Evolutionary conservation across 306 rosid genomes (phyloP).

Genomic region (Cicer bijugum): DNA sequence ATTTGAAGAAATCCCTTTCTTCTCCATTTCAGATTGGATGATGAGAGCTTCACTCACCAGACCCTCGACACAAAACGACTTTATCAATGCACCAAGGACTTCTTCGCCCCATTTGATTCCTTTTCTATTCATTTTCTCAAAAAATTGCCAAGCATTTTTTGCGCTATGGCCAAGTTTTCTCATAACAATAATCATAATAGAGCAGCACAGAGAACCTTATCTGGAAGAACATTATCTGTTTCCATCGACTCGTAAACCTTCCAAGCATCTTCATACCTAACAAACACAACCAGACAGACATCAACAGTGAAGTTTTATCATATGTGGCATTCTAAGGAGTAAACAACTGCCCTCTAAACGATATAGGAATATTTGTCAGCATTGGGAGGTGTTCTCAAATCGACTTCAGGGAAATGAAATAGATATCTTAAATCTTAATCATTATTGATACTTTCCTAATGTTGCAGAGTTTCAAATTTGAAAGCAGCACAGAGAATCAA

Average conservation of each 20-base stretch:
- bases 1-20: slow-evolving; percentile 65
- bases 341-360: background rate
- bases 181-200: slow-evolving; percentile 72
- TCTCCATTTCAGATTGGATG: slow-evolving; percentile 80
- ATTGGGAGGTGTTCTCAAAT: background rate
- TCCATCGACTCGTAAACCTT: slow-evolving; percentile 76
- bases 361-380: slow-evolving; percentile 3
- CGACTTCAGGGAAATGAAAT: slow-evolving; percentile 14
- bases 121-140: slow-evolving; percentile 84
- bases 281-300: slow-evolving; percentile 10
- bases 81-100: slow-evolving; percentile 73
- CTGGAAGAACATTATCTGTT: slow-evolving; percentile 59
- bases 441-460: slow-evolving; percentile 5
- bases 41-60: slow-evolving; percentile 77
- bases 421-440: background rate
- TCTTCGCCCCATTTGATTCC: slow-evolving; percentile 84
- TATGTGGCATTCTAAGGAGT: background rate
- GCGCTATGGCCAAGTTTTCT: slow-evolving; percentile 77
- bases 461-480: background rate
- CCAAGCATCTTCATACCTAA: slow-evolving; percentile 83
- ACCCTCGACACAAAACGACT: slow-evolving; percentile 85
- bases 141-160: slow-evolving; percentile 84
- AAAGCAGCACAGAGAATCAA: slow-evolving; percentile 13
- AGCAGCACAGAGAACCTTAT: too few species aligned
- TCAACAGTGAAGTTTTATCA: slow-evolving; percentile 40